Conservation (phyloP, 495 filamentous ascomycete species). For the Chaetomium cochliodes region DNA sequence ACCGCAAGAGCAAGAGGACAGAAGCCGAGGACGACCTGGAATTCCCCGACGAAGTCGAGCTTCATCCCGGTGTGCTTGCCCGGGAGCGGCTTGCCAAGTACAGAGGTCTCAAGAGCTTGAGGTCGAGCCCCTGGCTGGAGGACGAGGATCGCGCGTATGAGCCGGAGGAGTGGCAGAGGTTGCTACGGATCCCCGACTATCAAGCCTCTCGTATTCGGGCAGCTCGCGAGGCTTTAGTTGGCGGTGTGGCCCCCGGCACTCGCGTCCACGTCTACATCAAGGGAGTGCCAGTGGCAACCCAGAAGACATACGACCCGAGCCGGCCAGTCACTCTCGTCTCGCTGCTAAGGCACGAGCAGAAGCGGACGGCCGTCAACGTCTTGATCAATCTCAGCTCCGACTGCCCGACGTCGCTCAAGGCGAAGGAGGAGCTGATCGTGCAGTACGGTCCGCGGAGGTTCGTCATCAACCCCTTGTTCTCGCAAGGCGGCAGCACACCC, state of each 20-base stretch:
- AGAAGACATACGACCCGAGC: conserved; percentile 52
- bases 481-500: conserved; percentile 73
- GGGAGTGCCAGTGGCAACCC: conserved; percentile 62
- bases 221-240: conserved; percentile 75
- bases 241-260: conserved; percentile 79
- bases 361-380: conserved; percentile 81
- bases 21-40: conserved; percentile 87
- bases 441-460: conserved; percentile 86
- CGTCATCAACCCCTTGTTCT: conserved; percentile 86
- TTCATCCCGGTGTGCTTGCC: conserved; percentile 82
- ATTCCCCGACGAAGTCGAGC: conserved; percentile 96
- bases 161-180: conserved; percentile 82
- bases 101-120: conserved; percentile 84
- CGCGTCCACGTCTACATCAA: conserved; percentile 78
- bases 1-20: conserved; percentile 67
- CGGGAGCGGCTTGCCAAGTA: conserved; percentile 82
- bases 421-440: conserved; percentile 85
- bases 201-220: conserved; percentile 71
- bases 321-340: conserved; percentile 72
- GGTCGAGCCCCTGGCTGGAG: conserved; percentile 82
- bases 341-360: conserved; percentile 90
- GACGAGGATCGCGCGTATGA: conserved; percentile 80
- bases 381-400: conserved; percentile 77
- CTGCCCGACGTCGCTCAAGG: conserved; percentile 68
- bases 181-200: conserved; percentile 82